Conservation (phyloP, 371 early-diverging fungal species). For the Mucor ambiguus region DNA sequence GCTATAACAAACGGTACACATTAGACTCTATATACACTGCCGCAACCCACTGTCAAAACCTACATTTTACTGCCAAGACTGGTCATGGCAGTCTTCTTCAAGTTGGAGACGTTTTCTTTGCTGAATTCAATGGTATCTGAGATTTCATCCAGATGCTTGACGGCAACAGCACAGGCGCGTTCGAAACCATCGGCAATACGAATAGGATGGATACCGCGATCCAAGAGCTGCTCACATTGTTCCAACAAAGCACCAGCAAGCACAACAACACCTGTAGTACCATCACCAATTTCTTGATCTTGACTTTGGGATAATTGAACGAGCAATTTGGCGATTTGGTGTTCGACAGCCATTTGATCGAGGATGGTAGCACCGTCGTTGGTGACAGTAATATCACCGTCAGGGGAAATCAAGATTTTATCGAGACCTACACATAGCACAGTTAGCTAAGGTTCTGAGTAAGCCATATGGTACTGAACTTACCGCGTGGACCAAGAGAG, state of each 20-base stretch:
- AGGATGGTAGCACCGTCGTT: constrained; percentile 99
- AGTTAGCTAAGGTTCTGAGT: not conserved
- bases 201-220: constrained; percentile 99
- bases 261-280: constrained; percentile 99
- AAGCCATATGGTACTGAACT: not conserved
- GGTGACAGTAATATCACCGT: constrained; percentile 99
- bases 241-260: constrained; percentile 98
- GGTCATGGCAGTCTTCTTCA: constrained; percentile 98
- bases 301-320: constrained; percentile 98
- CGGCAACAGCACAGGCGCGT: constrained; percentile 93
- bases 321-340: constrained; percentile 98
- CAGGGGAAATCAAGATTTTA: constrained; percentile 99
- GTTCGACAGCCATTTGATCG: constrained; percentile 98
- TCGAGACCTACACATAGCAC: constrained; percentile 76
- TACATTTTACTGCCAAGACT: constrained; percentile 98
- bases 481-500: constrained; percentile 99
- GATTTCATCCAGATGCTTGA: constrained; percentile 88
- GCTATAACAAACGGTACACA: constrained; percentile 41
- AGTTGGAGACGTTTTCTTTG: constrained; percentile 79
- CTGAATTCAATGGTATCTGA: constrained; percentile 91
- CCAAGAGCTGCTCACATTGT: constrained; percentile 95
- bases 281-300: constrained; percentile 99
- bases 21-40: not conserved
- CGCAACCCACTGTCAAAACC: constrained; percentile 15
- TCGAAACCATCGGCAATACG: constrained; percentile 99